Base-by-base conservation (phyloP, 2,329 filamentous ascomycete species). In the Cladosporium colombiae region DNA sequence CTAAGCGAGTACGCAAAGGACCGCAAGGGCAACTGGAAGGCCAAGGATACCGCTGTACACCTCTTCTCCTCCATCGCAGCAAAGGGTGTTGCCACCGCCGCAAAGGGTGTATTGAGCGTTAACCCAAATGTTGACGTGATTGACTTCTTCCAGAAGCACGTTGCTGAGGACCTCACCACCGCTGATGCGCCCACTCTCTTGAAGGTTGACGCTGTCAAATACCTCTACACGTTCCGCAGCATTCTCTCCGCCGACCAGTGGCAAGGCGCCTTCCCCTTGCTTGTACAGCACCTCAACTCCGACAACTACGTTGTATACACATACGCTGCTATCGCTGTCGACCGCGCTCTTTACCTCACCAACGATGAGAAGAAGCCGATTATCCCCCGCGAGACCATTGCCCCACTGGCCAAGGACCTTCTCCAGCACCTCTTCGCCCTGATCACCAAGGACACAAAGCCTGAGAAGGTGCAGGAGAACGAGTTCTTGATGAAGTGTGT, bases 401-500 rank as follows among this genome's bases (percentile, higher is more conserved):
- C 90, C 66, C 89, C 90, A 0, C 87, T 95, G 68, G 88, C 94
- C 27, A 93, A 93, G 77, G 92, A 96, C 71, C 86, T 99, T 2
- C 82, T 98, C 23, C 86, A 92, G 63, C 94, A 98, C 74, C 84
- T 99, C 14, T 98, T 99, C 84, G 89, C 89, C 69, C 84, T 99
- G 62, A 92, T 99, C 70, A 91, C 96, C 75, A 92, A 91, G 75
- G 90, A 97, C 72, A 84, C 85, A 4, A 89, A 91, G 13, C 90
- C 96, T 0, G 88, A 94, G 70, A 99, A 98, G 83, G 88, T 99
- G 68, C 95, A 99, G 76, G 95, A 99, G 79, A 99, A 99, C 75
- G 95, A 99, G 76, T 99, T 98, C 78, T 79, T 99, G 74, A 98
- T 99, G 93, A 91, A 93, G 73, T 99, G 95, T 74, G 92, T 97